Base-by-base conservation (phyloP, 495 filamentous ascomycete genomes). In the Clohesyomyces aquaticus region DNA sequence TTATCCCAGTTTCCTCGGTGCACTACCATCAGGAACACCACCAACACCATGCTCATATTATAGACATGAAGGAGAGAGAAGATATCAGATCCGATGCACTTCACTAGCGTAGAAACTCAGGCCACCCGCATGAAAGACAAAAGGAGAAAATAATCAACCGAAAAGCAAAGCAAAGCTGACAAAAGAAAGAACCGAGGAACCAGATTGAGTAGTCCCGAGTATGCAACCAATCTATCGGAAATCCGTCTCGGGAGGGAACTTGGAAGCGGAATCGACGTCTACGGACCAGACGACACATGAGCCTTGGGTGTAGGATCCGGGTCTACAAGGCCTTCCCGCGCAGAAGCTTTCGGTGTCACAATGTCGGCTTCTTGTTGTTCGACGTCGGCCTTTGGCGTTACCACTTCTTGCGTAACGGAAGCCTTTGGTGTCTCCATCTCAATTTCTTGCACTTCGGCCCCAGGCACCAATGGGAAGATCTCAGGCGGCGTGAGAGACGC, bases 401-500 rank as follows among this genome's bases (percentile, higher is more conserved):
- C 64, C 14, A 22, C 26, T 1, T 23, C n/a, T n/a, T 59, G 16
- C 25, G 32, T 57, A 4, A 35, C 10, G 16, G 41, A 41, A 12
- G 54, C 43, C 41, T 65, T 67, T 14, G 68, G 68, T n/a, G 68
- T 71, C 21, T 77, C 69, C 66, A 80, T 74, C 41, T 76, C 73
- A 25, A 76, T 69, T 26, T 76, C 75, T n/a, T 59, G 51, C 14
- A 76, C 68, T 16, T 73, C 67, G 3, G 50, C 62, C 4, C 75
- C 77, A 12, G 77, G 75, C 2, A 61, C 53, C 1, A 19, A 29
- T 3, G 75, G 70, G 66, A 81, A 80, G 29, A 75, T 64, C 55
- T 76, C 76, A 6, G 78, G 79, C 26, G 79, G 78, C 18, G 79
- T 80, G 22, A 80, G 60, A 2, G 71, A 68, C 2, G 69, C 71